Conservation (phyloP, 176 grass and related monocot species). For the Melocanna baccifera region DNA sequence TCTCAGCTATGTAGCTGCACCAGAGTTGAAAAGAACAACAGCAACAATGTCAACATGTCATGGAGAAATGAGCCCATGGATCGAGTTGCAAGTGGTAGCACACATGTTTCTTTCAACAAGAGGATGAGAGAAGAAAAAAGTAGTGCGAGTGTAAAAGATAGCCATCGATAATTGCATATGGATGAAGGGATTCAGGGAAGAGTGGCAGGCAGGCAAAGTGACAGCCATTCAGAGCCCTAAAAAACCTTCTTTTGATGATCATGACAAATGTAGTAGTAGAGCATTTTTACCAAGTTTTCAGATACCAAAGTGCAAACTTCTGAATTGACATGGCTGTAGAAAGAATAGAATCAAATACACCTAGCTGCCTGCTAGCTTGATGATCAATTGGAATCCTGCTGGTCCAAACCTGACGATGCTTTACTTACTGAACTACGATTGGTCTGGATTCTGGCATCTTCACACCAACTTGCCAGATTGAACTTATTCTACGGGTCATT, state of each 20-base stretch:
- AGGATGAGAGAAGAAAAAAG: neutral
- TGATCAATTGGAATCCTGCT: neutral
- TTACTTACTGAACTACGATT: neutral
- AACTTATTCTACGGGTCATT: neutral
- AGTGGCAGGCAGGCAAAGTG: constrained; percentile 18
- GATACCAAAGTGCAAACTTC: neutral
- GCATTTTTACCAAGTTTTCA: neutral
- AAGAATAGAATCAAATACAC: neutral
- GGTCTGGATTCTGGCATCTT: neutral
- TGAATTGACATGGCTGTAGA: neutral
- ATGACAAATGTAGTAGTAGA: neutral
- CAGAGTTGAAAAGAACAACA: neutral
- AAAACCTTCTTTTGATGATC: neutral
- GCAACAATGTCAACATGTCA: constrained; percentile 9
- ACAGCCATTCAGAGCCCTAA: neutral
- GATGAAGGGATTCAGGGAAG: neutral
- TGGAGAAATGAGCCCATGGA: constrained; percentile 20
- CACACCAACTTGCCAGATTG: neutral
- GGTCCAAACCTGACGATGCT: neutral
- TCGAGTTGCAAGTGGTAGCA: neutral
- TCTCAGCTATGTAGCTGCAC: neutral
- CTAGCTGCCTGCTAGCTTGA: neutral
- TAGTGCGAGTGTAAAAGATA: neutral
- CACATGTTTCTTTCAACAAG: constrained; percentile 29
- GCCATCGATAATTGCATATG: neutral